Evolutionary conservation across 768 basidiomycete genomes (phyloP).

Genomic region (Xanthoconium purpureum): DNA sequence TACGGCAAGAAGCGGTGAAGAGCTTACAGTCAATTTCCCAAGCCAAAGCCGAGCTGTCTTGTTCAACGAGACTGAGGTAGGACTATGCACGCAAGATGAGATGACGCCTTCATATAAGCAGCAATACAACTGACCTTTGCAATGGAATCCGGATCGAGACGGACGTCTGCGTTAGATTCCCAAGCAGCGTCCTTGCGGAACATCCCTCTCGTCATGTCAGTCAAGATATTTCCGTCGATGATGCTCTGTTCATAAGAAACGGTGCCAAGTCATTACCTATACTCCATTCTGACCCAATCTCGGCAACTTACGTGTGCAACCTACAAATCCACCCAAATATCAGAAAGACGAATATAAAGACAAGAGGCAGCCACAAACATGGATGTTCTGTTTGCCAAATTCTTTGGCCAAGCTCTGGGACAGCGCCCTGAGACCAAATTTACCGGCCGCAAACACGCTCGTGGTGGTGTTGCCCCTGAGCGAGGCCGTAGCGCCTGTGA

Average conservation of each 20-base stretch:
- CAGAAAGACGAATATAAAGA: not conserved
- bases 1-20: not conserved
- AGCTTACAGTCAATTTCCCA: slow-evolving; percentile 77
- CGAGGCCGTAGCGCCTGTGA: slow-evolving; percentile 72
- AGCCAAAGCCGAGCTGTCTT: slow-evolving; percentile 70
- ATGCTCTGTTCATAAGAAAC: slow-evolving; percentile 43
- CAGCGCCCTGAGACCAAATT: slow-evolving; percentile 59
- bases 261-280: not conserved
- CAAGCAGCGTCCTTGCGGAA: slow-evolving; percentile 34
- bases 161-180: slow-evolving; percentile 43
- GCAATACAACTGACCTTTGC: slow-evolving; percentile 48
- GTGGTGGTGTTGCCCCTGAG: slow-evolving; percentile 59
- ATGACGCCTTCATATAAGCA: not conserved
- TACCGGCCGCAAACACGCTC: slow-evolving; percentile 61
- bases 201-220: slow-evolving; percentile 32
- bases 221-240: slow-evolving; percentile 61
- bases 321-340: slow-evolving; percentile 26
- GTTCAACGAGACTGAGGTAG: slow-evolving; percentile 63
- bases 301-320: slow-evolving; percentile 59
- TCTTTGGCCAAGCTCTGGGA: slow-evolving; percentile 74
- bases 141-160: slow-evolving; percentile 64
- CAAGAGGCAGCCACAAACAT: slow-evolving; percentile 38
- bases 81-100: slow-evolving; percentile 38
- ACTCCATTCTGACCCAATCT: not conserved
- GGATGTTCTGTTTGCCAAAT: slow-evolving; percentile 71